phyloP scores from a whole-genome alignment of 306 rosid species.

The Vigna hirtella region DNA sequence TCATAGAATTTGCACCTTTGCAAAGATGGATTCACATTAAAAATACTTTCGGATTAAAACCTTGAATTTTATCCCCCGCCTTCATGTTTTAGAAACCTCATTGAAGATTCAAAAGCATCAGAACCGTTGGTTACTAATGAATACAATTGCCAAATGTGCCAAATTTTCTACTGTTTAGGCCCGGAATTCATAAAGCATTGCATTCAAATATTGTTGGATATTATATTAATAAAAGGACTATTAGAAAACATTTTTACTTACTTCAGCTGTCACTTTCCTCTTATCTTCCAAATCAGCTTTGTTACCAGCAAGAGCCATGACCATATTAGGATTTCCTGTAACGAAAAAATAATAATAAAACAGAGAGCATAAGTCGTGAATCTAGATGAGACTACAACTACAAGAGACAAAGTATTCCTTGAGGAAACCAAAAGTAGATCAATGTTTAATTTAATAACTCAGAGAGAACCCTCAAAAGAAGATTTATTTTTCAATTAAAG shows the following conservation, averaged over 20 bases:
- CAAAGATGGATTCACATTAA: slow-evolving; percentile 20
- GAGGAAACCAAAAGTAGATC: slow-evolving; percentile 19
- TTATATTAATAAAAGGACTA: slow-evolving; percentile 1
- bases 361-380: slow-evolving; percentile 29
- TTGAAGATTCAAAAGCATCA: slow-evolving; percentile 10
- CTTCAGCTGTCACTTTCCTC: slow-evolving; percentile 66
- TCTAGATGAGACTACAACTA: slow-evolving; percentile 27
- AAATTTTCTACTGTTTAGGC: slow-evolving; percentile 18
- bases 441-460: slow-evolving; percentile 26
- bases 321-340: slow-evolving; percentile 72
- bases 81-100: neutral
- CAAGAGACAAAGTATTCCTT: slow-evolving; percentile 15
- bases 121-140: slow-evolving; percentile 1
- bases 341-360: slow-evolving; percentile 14
- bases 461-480: neutral
- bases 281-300: slow-evolving; percentile 70
- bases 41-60: neutral
- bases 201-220: neutral
- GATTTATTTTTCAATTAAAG: slow-evolving; percentile 18
- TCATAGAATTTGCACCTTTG: slow-evolving; percentile 16
- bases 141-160: neutral
- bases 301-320: slow-evolving; percentile 70
- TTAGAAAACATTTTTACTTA: slow-evolving; percentile 42
- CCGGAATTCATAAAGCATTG: slow-evolving; percentile 1
- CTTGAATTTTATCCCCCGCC: neutral